phyloP scores from a whole-genome alignment of 2,329 filamentous ascomycete species.

The Aspergillus candidus region DNA sequence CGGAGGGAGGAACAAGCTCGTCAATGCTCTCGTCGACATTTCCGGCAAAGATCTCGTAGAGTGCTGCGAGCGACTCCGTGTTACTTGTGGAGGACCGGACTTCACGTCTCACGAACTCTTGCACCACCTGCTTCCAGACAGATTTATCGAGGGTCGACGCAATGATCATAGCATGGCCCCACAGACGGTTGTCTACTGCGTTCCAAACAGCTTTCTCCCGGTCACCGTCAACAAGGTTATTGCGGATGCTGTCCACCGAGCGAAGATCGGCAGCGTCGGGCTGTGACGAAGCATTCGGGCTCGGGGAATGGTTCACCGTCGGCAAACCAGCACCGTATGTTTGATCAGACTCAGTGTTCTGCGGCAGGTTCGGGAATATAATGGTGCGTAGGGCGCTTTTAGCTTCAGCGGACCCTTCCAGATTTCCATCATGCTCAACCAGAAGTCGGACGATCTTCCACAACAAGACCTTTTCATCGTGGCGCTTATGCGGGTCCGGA shows the following conservation, averaged over 20 bases:
- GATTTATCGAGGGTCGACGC: slow-evolving; percentile 67
- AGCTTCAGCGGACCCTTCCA: slow-evolving; percentile 67
- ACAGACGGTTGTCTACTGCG: slow-evolving; percentile 85
- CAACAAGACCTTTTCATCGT: slow-evolving; percentile 71
- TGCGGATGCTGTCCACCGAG: slow-evolving; percentile 66
- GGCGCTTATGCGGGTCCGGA: slow-evolving; percentile 55
- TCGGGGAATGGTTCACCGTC: slow-evolving; percentile 35
- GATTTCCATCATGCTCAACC: slow-evolving; percentile 75
- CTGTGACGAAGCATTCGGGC: slow-evolving; percentile 35
- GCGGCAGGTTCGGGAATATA: slow-evolving; percentile 55
- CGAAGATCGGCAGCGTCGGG: slow-evolving; percentile 64
- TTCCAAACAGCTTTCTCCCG: slow-evolving; percentile 89
- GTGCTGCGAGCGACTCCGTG: slow-evolving; percentile 78
- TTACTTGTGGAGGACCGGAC: slow-evolving; percentile 74
- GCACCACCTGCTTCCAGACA: slow-evolving; percentile 85
- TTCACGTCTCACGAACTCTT: slow-evolving; percentile 93
- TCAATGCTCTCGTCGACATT: slow-evolving; percentile 94
- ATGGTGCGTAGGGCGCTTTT: slow-evolving; percentile 70
- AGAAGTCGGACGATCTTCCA: slow-evolving; percentile 82
- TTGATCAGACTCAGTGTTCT: slow-evolving; percentile 26
- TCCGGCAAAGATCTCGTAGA: slow-evolving; percentile 91
- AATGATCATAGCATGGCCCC: slow-evolving; percentile 94
- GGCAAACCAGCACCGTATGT: slow-evolving; percentile 18
- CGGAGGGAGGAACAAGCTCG: slow-evolving; percentile 87
- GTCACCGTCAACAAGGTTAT: slow-evolving; percentile 69